A percentile compares a stretch with the other conserved stretches of the same genome.
These are phyloP conservation scores for Argentina anserina DNA, from an alignment of 306 rosid species.

Conservation along the genomic window DNA sequence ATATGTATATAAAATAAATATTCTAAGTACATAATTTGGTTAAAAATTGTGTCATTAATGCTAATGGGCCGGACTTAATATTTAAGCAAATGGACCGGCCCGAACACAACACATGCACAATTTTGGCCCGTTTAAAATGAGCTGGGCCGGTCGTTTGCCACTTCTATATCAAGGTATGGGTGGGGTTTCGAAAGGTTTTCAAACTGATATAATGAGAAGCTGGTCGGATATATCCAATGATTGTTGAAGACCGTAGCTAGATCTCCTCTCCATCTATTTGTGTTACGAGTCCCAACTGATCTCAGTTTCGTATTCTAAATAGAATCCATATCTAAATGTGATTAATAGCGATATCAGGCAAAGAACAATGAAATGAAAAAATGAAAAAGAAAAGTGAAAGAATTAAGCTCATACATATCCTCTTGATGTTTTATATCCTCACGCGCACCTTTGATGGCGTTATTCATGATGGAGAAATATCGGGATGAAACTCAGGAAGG, in stretches of 20 bases:
- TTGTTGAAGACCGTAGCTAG: background rate
- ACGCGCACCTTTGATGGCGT: background rate
- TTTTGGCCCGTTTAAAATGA: no score
- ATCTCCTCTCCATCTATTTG: background rate
- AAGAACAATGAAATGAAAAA: background rate
- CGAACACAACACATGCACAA: no score
- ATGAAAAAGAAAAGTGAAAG: background rate
- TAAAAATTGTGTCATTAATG: no score
- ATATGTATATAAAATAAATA: no score
- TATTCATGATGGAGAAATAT: background rate
- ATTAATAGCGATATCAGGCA: background rate
- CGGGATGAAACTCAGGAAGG: background rate
- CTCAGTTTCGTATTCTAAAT: background rate
- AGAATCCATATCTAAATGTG: background rate
- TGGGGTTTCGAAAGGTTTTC: background rate
- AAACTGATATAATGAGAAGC: background rate
- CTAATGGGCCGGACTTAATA: no score
- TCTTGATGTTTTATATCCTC: background rate
- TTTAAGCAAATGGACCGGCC: no score
- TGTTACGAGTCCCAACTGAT: background rate
- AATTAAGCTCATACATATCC: background rate
- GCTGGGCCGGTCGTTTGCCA: no score
- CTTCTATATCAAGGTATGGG: background rate
- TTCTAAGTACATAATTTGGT: no score
- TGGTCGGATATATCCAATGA: background rate